Percentiles rank a stretch among this genome's conserved stretches.
phyloP scores from a whole-genome alignment of 1,139 yeast genomes.

The Taphrina pruni region DNA sequence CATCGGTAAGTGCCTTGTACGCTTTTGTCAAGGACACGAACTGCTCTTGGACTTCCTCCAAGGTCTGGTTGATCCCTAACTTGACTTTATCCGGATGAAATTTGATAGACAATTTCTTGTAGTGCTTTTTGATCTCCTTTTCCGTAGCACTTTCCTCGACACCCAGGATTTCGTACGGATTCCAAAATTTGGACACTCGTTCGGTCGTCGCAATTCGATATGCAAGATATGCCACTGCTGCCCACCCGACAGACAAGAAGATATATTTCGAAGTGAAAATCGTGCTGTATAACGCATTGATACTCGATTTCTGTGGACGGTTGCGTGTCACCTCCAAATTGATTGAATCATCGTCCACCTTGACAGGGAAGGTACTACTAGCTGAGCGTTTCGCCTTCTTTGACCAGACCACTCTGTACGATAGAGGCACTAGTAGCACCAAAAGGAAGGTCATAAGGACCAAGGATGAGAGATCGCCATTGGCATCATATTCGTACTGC shows the following conservation, averaged over 20 bases:
- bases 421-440: conserved; percentile 23
- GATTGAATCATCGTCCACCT: conserved; percentile 11
- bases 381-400: conserved; percentile 9
- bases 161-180: conserved; percentile 88
- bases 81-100: conserved; percentile 91
- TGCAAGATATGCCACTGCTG: conserved; percentile 32
- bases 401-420: conserved; percentile 23
- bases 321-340: neutral
- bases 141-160: conserved; percentile 71
- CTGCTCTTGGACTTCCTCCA: conserved; percentile 71
- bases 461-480: conserved; percentile 32
- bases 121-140: conserved; percentile 77
- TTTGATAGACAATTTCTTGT: conserved; percentile 82
- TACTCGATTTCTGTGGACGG: conserved; percentile 25
- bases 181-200: conserved; percentile 63
- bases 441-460: conserved; percentile 36
- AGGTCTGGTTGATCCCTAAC: conserved; percentile 64
- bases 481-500: conserved; percentile 38
- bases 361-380: conserved; percentile 13
- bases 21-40: conserved; percentile 89
- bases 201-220: conserved; percentile 21
- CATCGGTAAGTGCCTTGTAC: conserved; percentile 93
- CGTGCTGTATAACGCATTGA: conserved; percentile 1
- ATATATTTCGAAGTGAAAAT: conserved; percentile 15
- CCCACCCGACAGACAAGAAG: conserved; percentile 39